A percentile compares a stretch with the other conserved stretches of the same genome.
Evolutionary conservation across 2,329 filamentous ascomycete species (phyloP).

Genomic region (Trichoderma atroviride): DNA sequence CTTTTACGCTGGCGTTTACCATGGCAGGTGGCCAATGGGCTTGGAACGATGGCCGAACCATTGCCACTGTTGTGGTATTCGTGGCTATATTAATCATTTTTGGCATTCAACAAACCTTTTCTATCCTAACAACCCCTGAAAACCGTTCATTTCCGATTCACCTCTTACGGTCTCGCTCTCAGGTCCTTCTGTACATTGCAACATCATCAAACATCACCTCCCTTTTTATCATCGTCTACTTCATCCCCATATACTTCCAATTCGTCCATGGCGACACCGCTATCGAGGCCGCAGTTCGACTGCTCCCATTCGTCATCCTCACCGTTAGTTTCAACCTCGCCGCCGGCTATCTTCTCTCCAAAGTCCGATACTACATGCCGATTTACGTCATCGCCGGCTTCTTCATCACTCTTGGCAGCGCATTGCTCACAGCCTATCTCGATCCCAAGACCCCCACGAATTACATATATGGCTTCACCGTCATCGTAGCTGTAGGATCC

Average conservation of each 20-base stretch:
- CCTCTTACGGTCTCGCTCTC: neutral
- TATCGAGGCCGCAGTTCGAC: constrained; percentile 23
- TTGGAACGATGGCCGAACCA: constrained; percentile 48
- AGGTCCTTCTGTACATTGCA: constrained; percentile 26
- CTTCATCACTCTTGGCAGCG: constrained; percentile 16
- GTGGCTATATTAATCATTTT: constrained; percentile 36
- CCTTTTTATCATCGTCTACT: constrained; percentile 25
- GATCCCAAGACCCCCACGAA: constrained; percentile 8
- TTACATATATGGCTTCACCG: constrained; percentile 27
- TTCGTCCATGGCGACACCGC: constrained; percentile 23
- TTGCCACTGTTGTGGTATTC: constrained; percentile 48
- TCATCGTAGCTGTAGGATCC: constrained; percentile 25
- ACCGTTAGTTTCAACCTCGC: neutral
- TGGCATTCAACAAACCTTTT: neutral
- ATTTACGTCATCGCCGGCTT: constrained; percentile 15
- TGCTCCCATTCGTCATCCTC: constrained; percentile 23
- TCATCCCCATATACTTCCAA: constrained; percentile 14
- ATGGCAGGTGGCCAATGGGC: constrained; percentile 51
- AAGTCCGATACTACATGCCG: constrained; percentile 19
- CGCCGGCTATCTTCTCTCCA: constrained; percentile 1
- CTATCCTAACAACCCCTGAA: neutral
- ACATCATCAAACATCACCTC: constrained; percentile 7
- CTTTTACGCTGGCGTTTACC: constrained; percentile 45
- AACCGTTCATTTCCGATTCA: neutral
- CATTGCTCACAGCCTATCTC: constrained; percentile 1